Percentiles rank a stretch among this genome's conserved stretches.
Evolutionary conservation across 805 yeast species (phyloP).

Genomic region (Schwanniomyces yamadae): DNA sequence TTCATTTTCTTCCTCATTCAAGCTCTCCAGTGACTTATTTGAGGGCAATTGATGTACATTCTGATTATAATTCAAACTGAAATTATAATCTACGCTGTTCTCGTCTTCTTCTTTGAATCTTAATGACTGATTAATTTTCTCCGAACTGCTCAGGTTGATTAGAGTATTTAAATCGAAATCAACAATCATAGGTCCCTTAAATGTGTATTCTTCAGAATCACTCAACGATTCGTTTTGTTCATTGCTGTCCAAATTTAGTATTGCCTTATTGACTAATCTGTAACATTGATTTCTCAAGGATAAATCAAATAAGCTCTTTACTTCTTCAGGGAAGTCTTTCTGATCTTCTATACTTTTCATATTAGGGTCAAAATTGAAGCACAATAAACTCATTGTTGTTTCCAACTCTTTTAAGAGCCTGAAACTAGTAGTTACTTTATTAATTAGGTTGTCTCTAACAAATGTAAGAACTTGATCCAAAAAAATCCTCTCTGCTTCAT

Average conservation of each 20-base stretch:
- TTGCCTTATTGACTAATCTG: conserved; percentile 64
- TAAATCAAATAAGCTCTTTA: conserved; percentile 56
- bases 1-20: conserved; percentile 16
- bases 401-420: conserved; percentile 71
- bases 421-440: conserved; percentile 57
- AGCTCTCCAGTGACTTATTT: conserved; percentile 4
- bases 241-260: conserved; percentile 38
- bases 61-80: conserved; percentile 8
- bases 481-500: conserved; percentile 46
- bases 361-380: conserved; percentile 44
- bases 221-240: conserved; percentile 9
- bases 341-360: conserved; percentile 31
- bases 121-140: conserved; percentile 3
- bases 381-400: conserved; percentile 76
- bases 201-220: no score
- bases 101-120: conserved; percentile 4
- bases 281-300: conserved; percentile 66
- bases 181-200: conserved; percentile 19
- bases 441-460: conserved; percentile 60
- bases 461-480: conserved; percentile 54
- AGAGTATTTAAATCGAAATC: conserved; percentile 19
- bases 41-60: conserved; percentile 1
- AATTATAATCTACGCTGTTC: conserved; percentile 10
- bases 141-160: conserved; percentile 4
- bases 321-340: conserved; percentile 50